Conservation (phyloP, 2,329 filamentous ascomycete genomes). For the Diaporthe capsici region DNA sequence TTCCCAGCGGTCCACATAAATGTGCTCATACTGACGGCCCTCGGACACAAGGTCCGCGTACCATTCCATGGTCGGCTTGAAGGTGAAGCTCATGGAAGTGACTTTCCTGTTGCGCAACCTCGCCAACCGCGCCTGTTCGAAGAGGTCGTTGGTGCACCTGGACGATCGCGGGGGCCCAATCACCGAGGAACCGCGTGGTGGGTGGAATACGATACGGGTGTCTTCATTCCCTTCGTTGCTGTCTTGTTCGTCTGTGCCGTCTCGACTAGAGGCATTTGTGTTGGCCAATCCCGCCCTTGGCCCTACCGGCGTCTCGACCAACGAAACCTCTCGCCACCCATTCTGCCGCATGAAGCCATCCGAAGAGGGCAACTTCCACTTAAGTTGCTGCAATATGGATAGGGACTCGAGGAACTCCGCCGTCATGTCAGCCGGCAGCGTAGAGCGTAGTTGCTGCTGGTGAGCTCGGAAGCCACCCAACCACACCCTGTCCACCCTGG, state of each 20-base stretch:
- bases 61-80: constrained; percentile 65
- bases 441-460: constrained; percentile 42
- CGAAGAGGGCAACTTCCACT: constrained; percentile 53
- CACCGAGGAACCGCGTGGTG: constrained; percentile 53
- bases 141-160: constrained; percentile 61
- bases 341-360: constrained; percentile 47
- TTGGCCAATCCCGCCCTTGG: not conserved
- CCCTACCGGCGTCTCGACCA: constrained; percentile 35
- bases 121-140: constrained; percentile 52
- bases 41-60: constrained; percentile 62
- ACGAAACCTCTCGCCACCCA: constrained; percentile 57
- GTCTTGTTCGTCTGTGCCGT: constrained; percentile 44
- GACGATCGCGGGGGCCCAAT: constrained; percentile 41
- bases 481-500: constrained; percentile 61
- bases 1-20: constrained; percentile 61
- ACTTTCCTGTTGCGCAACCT: constrained; percentile 44
- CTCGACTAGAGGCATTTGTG: not conserved
- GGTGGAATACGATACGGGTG: constrained; percentile 61
- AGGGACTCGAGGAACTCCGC: constrained; percentile 52
- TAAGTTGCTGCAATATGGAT: constrained; percentile 51
- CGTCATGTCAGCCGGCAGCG: constrained; percentile 59
- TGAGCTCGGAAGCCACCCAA: constrained; percentile 54
- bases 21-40: constrained; percentile 64
- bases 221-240: constrained; percentile 44
- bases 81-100: constrained; percentile 55